These are phyloP conservation scores for Melampsora occidentalis DNA, from an alignment of 1,284 basidiomycete genomes.

Conservation along the genomic window DNA sequence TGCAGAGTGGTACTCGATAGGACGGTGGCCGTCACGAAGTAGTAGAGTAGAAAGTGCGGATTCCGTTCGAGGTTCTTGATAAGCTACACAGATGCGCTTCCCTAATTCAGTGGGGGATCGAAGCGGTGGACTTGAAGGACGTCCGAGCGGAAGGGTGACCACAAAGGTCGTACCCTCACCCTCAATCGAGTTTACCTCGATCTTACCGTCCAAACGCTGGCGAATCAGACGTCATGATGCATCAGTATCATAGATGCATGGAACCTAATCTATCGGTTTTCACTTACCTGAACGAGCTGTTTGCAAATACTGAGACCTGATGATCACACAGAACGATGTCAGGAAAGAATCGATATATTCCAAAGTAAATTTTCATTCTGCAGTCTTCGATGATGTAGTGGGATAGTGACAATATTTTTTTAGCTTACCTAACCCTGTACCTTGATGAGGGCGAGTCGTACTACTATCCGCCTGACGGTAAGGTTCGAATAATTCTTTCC, in stretches of 20 bases:
- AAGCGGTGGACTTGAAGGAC: background rate
- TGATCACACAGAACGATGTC: no score
- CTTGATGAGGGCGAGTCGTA: constrained; percentile 46
- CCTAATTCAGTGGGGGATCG: background rate
- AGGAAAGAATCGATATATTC: no score
- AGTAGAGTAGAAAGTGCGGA: constrained; percentile 3
- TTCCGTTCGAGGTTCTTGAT: constrained; percentile 26
- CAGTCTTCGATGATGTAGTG: background rate
- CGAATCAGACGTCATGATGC: background rate
- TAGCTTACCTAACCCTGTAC: constrained; percentile 45
- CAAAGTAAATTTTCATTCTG: no score
- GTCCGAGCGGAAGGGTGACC: constrained; percentile 12
- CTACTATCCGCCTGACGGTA: constrained; percentile 47
- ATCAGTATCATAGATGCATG: no score
- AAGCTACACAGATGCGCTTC: constrained; percentile 29
- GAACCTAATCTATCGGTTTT: no score
- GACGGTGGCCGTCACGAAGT: constrained; percentile 20
- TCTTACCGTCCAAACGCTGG: constrained; percentile 24
- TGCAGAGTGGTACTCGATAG: constrained; percentile 17
- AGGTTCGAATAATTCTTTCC: constrained; percentile 46
- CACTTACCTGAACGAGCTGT: constrained; percentile 40
- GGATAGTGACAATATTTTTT: background rate
- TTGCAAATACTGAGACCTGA: constrained; percentile 41
- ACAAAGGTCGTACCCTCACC: constrained; percentile 34
- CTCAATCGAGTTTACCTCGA: constrained; percentile 33